A percentile compares a stretch with the other conserved stretches of the same genome.
phyloP scores from a whole-genome alignment of 2,329 filamentous ascomycete species.

The Trichophaea hybrida region DNA sequence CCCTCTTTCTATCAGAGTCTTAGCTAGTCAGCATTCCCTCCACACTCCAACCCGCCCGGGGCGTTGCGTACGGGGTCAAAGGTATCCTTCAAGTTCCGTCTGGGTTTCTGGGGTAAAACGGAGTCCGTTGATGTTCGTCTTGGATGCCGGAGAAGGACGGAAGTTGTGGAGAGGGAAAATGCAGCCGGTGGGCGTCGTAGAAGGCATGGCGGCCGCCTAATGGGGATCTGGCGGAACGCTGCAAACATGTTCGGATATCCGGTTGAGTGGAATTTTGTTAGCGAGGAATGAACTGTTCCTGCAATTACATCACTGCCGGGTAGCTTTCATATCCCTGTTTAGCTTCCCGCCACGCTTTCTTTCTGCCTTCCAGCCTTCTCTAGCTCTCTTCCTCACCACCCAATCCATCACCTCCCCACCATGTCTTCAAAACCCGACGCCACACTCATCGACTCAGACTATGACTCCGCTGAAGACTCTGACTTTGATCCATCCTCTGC shows the following conservation, averaged over 20 bases:
- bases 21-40: not conserved
- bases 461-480: slow-evolving; percentile 57
- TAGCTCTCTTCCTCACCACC: not conserved
- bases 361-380: not conserved
- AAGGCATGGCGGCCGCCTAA: no score
- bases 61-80: not conserved
- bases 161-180: no score
- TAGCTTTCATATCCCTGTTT: no score
- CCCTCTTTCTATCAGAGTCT: slow-evolving; percentile 14
- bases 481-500: slow-evolving; percentile 52
- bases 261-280: no score
- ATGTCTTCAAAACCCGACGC: not conserved
- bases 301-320: no score
- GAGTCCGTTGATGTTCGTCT: not conserved
- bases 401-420: not conserved
- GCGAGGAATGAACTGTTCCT: no score
- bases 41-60: not conserved
- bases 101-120: not conserved
- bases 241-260: no score
- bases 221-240: no score
- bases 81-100: not conserved
- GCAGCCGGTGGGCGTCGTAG: no score
- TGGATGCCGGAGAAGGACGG: no score
- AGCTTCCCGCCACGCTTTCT: no score
- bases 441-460: slow-evolving; percentile 28